Percentiles rank a stretch among this genome's conserved stretches.
Conservation (phyloP, 2,329 filamentous ascomycete species). For the Trichoderma guizhouense region DNA sequence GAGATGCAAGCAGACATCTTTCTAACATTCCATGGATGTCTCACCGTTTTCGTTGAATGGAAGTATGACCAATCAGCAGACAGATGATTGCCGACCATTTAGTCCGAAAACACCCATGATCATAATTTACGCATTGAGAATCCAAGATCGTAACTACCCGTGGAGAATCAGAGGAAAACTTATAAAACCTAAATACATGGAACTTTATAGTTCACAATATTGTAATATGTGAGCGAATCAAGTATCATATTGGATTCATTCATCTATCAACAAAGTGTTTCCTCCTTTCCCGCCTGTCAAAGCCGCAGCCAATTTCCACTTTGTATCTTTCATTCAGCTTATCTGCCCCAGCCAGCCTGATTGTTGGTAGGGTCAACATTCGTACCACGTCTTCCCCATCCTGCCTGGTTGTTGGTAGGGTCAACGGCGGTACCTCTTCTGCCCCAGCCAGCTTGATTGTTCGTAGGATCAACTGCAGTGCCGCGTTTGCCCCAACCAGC, state of each 20-base stretch:
- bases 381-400: not conserved
- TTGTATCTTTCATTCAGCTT: not conserved
- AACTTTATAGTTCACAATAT: not conserved
- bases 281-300: not conserved
- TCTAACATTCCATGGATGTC: not conserved
- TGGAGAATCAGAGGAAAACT: fast-evolving
- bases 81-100: not conserved
- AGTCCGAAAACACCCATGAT: not conserved
- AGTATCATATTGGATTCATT: not conserved
- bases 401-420: not conserved
- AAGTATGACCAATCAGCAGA: not conserved
- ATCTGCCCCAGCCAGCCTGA: not conserved
- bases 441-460: not conserved
- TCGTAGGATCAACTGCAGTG: not conserved
- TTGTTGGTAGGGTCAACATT: not conserved
- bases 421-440: not conserved
- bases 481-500: not conserved
- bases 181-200: not conserved
- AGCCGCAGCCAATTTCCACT: fast-evolving
- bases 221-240: not conserved
- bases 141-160: fast-evolving
- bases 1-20: not conserved
- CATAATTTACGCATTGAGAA: not conserved
- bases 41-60: not conserved
- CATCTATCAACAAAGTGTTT: not conserved